These are phyloP conservation scores for Geosmithia morbida DNA, from an alignment of 2,329 filamentous ascomycete species.

Conservation along the genomic window DNA sequence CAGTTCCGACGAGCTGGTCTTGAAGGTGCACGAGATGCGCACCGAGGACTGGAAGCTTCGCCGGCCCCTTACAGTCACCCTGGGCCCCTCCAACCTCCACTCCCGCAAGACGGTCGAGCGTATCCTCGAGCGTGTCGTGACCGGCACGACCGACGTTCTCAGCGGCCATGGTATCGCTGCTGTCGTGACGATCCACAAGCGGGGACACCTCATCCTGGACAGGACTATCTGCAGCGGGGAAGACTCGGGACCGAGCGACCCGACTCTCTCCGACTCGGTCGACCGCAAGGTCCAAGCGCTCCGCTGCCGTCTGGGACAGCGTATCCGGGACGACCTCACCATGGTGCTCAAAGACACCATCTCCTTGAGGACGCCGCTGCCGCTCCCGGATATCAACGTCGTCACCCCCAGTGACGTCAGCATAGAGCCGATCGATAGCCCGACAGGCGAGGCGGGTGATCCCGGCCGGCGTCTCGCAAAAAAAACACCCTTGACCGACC, in stretches of 20 bases:
- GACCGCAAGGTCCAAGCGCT: slow-evolving; percentile 17
- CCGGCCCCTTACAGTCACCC: slow-evolving; percentile 28
- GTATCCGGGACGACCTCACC: slow-evolving; percentile 31
- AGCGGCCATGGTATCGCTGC: slow-evolving; percentile 29
- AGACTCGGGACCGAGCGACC: slow-evolving; percentile 4
- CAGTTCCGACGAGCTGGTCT: slow-evolving; percentile 30
- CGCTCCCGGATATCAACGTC: neutral
- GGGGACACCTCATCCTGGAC: slow-evolving; percentile 37
- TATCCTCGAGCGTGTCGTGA: slow-evolving; percentile 34
- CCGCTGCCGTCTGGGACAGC: slow-evolving; percentile 24
- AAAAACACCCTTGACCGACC: neutral
- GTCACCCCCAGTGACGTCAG: neutral
- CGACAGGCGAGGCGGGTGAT: neutral
- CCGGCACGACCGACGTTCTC: slow-evolving; percentile 32
- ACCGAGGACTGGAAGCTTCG: slow-evolving; percentile 29
- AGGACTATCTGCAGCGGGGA: slow-evolving; percentile 28
- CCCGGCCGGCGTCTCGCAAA: neutral
- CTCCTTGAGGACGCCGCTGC: neutral
- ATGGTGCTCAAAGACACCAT: slow-evolving; percentile 29
- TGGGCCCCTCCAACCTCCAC: slow-evolving; percentile 25
- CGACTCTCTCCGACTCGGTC: slow-evolving; percentile 3
- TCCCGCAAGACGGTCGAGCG: slow-evolving; percentile 30
- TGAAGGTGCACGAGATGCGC: slow-evolving; percentile 30
- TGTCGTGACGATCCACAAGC: slow-evolving; percentile 32
- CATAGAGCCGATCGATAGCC: neutral